These are phyloP conservation scores for Sindora glabra DNA, from an alignment of 306 rosid species.

Conservation along the genomic window DNA sequence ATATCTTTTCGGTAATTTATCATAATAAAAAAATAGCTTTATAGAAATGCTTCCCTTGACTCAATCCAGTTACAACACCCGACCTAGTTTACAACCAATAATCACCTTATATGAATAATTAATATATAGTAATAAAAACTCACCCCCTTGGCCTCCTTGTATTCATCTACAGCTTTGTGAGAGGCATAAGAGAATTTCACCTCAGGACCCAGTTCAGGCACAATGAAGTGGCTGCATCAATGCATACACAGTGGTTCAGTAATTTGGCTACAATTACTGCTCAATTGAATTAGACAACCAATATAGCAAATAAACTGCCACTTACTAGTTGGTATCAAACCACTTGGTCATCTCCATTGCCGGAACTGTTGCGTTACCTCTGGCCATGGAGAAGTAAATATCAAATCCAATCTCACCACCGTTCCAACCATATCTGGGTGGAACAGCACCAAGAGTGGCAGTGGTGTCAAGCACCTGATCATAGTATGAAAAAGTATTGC, in stretches of 20 bases:
- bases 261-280: not conserved
- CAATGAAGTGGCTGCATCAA: slow-evolving; percentile 80
- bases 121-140: slow-evolving; percentile 8
- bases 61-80: not conserved
- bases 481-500: slow-evolving; percentile 78
- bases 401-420: slow-evolving; percentile 83
- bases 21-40: not conserved
- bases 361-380: slow-evolving; percentile 87
- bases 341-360: slow-evolving; percentile 99
- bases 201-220: slow-evolving; percentile 88
- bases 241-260: slow-evolving; percentile 1
- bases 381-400: slow-evolving; percentile 90
- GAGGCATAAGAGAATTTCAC: slow-evolving; percentile 72
- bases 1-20: not conserved
- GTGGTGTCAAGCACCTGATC: slow-evolving; percentile 84
- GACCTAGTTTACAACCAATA: not conserved
- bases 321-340: slow-evolving; percentile 98
- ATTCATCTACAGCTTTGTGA: slow-evolving; percentile 87
- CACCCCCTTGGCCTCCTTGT: slow-evolving; percentile 97
- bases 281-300: not conserved
- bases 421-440: slow-evolving; percentile 72
- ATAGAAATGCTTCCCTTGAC: not conserved
- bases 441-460: slow-evolving; percentile 80
- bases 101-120: not conserved
- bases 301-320: not conserved